phyloP scores from a whole-genome alignment of 2,329 filamentous ascomycete species.

The Phaeoacremonium minimum region DNA sequence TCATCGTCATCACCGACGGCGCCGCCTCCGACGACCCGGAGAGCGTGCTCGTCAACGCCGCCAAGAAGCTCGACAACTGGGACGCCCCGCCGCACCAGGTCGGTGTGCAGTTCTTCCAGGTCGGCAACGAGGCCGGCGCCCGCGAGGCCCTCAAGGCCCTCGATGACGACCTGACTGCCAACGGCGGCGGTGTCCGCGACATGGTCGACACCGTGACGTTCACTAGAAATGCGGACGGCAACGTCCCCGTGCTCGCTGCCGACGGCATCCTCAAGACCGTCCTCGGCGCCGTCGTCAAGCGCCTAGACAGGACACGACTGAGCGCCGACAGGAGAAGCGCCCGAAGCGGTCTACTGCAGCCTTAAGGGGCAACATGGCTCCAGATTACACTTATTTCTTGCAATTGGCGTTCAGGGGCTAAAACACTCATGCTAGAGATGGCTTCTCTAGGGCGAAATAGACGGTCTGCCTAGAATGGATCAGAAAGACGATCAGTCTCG shows the following conservation, averaged over 20 bases:
- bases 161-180: conserved; percentile 65
- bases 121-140: conserved; percentile 69
- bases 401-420: too few relatives aligned
- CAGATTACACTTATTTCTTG: too few relatives aligned
- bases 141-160: conserved; percentile 62
- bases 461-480: too few relatives aligned
- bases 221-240: conserved; percentile 41
- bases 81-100: conserved; percentile 76
- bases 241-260: conserved; percentile 47
- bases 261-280: conserved; percentile 78
- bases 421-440: too few relatives aligned
- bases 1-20: conserved; percentile 93
- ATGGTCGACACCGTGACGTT: conserved; percentile 91
- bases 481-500: too few relatives aligned
- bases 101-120: conserved; percentile 94
- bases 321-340: too few relatives aligned
- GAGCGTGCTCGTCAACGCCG: conserved; percentile 60
- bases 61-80: conserved; percentile 64
- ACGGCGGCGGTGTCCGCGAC: conserved; percentile 61
- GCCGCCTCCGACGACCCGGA: conserved; percentile 76
- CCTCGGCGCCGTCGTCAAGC: conserved; percentile 69
- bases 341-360: too few relatives aligned
- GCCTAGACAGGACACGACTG: conserved; percentile 47
- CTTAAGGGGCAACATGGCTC: too few relatives aligned
- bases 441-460: too few relatives aligned